Base-by-base conservation (phyloP, 2,329 filamentous ascomycete genomes). In the Chrysosporium queenslandicum region DNA sequence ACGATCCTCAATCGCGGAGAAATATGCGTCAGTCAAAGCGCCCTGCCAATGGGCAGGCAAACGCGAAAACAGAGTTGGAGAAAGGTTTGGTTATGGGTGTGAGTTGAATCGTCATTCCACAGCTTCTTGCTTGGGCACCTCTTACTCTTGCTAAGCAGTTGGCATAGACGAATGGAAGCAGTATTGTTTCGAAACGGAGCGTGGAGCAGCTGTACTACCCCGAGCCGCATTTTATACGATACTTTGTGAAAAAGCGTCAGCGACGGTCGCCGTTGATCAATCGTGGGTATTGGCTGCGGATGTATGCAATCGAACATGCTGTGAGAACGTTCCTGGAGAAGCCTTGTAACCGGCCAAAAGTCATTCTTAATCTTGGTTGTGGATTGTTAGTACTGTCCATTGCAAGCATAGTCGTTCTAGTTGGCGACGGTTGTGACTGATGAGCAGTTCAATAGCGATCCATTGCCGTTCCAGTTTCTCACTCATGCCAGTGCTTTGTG, bases 121-220 rank as follows among this genome's bases (percentile, higher is more conserved):
- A 20, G n/a, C n/a, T n/a, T n/a, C 21, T 25, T 27, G 12, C 32
- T n/a, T 18, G 6, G 34, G 5, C n/a, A 14, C 2, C 21, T 40
- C 36, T 42, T 32, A 48, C 29, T 32, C 14, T 32, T 53, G 27
- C 50, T 53, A 25, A 39, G 37, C n/a, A 14, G 18, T 29, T 14
- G 21, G 4, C n/a, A 18, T 61, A 86, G 80, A 96, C 89, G 53
- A 95, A 95, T 66, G 90, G 83, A 65, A 91, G 86, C 68, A 94
- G 87, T 63, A 95, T 95, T 59, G 84, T 90, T 14, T 95, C 89
- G 12, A 96, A 96, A 66, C 77, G 89, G 59, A 92, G 88, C 61
- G 90, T 96, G n/a, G 89, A 95, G 64, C 83, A 83, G 60, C 74
- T 94, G 12, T 96, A 96, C 67, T 84, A 86, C 63, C 77, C 84